These are phyloP conservation scores for Podila epigama DNA, from an alignment of 192 early-diverging fungal species.

Conservation along the genomic window DNA sequence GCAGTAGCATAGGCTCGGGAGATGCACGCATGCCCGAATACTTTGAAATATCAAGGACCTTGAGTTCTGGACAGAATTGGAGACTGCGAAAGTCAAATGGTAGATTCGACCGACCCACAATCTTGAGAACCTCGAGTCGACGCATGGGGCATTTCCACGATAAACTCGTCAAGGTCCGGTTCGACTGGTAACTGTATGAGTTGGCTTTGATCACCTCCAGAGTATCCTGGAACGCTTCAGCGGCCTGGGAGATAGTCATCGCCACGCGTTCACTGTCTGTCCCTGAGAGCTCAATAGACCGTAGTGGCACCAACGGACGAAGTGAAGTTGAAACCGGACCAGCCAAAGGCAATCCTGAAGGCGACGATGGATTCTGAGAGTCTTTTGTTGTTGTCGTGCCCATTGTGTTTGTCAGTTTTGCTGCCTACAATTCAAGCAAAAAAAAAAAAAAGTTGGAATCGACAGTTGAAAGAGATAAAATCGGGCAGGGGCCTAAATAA, in stretches of 20 bases:
- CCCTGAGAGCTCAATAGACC: slow-evolving; percentile 31
- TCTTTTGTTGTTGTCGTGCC: too few relatives aligned
- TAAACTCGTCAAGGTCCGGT: slow-evolving; percentile 9
- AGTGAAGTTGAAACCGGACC: not conserved
- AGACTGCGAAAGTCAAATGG: slow-evolving; percentile 41
- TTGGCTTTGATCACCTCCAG: slow-evolving; percentile 48
- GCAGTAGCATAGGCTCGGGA: slow-evolving; percentile 22
- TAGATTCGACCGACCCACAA: slow-evolving; percentile 42
- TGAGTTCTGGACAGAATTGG: slow-evolving; percentile 35
- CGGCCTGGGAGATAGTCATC: slow-evolving; percentile 37
- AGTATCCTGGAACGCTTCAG: slow-evolving; percentile 44
- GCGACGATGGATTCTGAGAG: too few relatives aligned
- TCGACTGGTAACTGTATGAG: slow-evolving; percentile 17
- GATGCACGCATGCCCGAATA: slow-evolving; percentile 43
- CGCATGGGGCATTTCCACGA: slow-evolving; percentile 29
- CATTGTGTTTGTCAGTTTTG: too few relatives aligned
- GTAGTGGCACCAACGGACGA: slow-evolving; percentile 14
- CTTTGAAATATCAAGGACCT: slow-evolving; percentile 37
- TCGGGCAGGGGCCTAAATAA: too few relatives aligned
- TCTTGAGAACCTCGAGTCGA: slow-evolving; percentile 19
- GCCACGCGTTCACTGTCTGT: slow-evolving; percentile 35
- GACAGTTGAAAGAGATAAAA: too few relatives aligned
- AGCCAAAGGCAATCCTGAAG: too few relatives aligned
- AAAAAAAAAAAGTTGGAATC: too few relatives aligned
- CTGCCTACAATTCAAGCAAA: too few relatives aligned